Percentiles rank a stretch among this genome's conserved stretches.
These are phyloP conservation scores for Aspergillus melleus DNA, from an alignment of 2,329 filamentous ascomycete genomes.

Conservation along the genomic window DNA sequence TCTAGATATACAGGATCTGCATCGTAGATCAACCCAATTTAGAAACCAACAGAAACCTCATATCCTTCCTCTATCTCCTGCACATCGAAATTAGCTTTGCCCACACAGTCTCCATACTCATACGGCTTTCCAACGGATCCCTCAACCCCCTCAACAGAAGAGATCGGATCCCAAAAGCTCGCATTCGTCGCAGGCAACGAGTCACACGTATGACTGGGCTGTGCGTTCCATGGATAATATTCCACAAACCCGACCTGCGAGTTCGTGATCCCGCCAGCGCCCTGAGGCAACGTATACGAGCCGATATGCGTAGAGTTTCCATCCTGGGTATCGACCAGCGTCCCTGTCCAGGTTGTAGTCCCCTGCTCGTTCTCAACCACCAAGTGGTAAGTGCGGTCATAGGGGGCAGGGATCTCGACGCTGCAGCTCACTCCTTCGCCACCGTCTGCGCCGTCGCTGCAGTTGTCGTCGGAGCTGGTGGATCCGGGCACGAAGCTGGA, in stretches of 20 bases:
- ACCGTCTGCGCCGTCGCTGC: conserved; percentile 29
- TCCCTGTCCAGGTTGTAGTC: conserved; percentile 30
- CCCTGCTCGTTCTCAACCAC: conserved; percentile 20
- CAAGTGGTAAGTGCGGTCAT: conserved; percentile 22
- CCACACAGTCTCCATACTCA: conserved; percentile 31
- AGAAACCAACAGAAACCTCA: conserved; percentile 23
- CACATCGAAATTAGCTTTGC: conserved; percentile 21
- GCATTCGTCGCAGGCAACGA: conserved; percentile 21
- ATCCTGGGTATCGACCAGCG: conserved; percentile 24
- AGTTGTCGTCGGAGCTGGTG: conserved; percentile 24
- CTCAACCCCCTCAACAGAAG: conserved; percentile 12
- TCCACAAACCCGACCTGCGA: conserved; percentile 31
- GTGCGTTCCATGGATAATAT: conserved; percentile 28
- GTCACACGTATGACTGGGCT: conserved; percentile 14
- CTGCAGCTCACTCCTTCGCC: conserved; percentile 28
- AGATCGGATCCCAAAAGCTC: conserved; percentile 20
- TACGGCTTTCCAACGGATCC: conserved; percentile 20
- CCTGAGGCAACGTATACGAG: conserved; percentile 26
- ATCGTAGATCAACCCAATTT: background rate
- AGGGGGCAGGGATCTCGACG: conserved; percentile 22
- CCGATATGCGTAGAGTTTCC: conserved; percentile 26
- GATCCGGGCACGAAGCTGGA: conserved; percentile 31
- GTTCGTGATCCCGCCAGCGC: conserved; percentile 20
- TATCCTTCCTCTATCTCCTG: conserved; percentile 11
- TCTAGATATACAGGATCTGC: background rate